These are phyloP conservation scores for Tetracentron sinense DNA, from an alignment of 164 flowering plant species.

Conservation along the genomic window DNA sequence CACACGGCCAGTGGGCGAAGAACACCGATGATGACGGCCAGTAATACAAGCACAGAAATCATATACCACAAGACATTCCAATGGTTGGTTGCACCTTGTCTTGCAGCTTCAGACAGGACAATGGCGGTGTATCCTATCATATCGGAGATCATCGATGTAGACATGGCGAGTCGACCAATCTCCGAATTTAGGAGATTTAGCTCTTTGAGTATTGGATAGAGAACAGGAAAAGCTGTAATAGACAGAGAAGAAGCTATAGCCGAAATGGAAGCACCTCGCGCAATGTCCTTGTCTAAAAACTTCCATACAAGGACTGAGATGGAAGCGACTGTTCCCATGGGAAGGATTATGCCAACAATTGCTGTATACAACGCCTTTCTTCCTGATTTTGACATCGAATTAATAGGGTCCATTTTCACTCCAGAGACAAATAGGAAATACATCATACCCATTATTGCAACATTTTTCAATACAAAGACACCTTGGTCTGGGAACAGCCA, in stretches of 20 bases:
- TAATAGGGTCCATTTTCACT: slow-evolving; percentile 43
- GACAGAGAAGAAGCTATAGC: slow-evolving; percentile 25
- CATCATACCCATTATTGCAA: slow-evolving; percentile 43
- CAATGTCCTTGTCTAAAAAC: slow-evolving; percentile 18
- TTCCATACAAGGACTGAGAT: slow-evolving; percentile 11
- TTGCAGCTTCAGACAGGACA: slow-evolving; percentile 33
- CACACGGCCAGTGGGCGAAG: slow-evolving; percentile 25
- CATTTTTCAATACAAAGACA: slow-evolving; percentile 22
- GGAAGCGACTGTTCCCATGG: neutral
- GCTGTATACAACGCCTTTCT: slow-evolving; percentile 36
- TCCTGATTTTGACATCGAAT: slow-evolving; percentile 23
- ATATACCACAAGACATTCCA: slow-evolving; percentile 23
- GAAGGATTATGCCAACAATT: slow-evolving; percentile 20
- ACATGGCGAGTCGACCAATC: slow-evolving; percentile 46
- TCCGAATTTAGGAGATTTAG: slow-evolving; percentile 62
- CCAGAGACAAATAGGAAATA: slow-evolving; percentile 48
- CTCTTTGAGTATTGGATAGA: slow-evolving; percentile 45
- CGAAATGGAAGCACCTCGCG: slow-evolving; percentile 21
- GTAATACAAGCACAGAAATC: slow-evolving; percentile 11
- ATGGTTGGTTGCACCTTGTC: slow-evolving; percentile 18
- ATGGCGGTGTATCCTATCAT: slow-evolving; percentile 23
- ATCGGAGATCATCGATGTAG: slow-evolving; percentile 31
- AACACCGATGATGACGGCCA: slow-evolving; percentile 6
- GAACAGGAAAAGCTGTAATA: slow-evolving; percentile 44
- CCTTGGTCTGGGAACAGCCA: slow-evolving; percentile 32